Conservation (phyloP, 371 early-diverging fungal genomes). For the Syncephalastrum racemosum region DNA sequence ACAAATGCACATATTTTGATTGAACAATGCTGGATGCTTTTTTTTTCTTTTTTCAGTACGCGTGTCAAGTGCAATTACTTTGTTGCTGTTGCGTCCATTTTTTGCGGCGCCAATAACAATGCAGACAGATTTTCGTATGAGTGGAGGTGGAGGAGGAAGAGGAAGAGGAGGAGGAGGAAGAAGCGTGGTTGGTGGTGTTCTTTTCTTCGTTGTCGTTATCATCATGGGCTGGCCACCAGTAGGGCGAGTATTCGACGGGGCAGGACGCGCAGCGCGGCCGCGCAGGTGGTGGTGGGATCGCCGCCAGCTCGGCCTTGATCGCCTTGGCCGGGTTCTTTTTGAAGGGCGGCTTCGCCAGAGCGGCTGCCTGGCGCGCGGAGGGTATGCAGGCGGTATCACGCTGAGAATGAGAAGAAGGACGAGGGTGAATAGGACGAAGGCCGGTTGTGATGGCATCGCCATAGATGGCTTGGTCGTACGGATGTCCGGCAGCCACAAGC, state of each 20-base stretch:
- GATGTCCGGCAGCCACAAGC: constrained; percentile 6
- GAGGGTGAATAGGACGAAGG: not conserved
- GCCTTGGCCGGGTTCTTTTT: constrained; percentile 14
- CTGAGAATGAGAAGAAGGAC: not conserved
- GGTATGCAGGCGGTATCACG: not conserved
- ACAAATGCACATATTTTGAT: too few relatives aligned
- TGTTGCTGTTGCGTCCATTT: too few relatives aligned
- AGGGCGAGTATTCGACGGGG: constrained; percentile 31
- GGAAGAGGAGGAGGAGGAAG: too few relatives aligned
- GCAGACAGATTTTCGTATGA: constrained; percentile 13
- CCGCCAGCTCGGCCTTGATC: constrained; percentile 2
- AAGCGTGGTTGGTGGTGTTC: too few relatives aligned
- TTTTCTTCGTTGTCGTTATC: not conserved
- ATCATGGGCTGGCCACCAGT: constrained; percentile 37
- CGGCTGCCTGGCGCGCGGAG: constrained; percentile 1
- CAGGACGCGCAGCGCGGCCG: constrained; percentile 28
- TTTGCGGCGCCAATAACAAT: constrained; percentile 12
- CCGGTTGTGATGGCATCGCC: not conserved
- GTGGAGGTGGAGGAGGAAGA: not conserved
- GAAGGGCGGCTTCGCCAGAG: constrained; percentile 4
- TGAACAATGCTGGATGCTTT: too few relatives aligned
- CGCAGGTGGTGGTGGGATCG: not conserved
- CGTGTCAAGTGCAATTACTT: too few relatives aligned
- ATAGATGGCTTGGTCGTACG: constrained; percentile 12
- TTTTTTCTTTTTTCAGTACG: too few relatives aligned